Conservation (phyloP, 2,329 filamentous ascomycete species). For the Tolypocladium ophioglossoides region DNA sequence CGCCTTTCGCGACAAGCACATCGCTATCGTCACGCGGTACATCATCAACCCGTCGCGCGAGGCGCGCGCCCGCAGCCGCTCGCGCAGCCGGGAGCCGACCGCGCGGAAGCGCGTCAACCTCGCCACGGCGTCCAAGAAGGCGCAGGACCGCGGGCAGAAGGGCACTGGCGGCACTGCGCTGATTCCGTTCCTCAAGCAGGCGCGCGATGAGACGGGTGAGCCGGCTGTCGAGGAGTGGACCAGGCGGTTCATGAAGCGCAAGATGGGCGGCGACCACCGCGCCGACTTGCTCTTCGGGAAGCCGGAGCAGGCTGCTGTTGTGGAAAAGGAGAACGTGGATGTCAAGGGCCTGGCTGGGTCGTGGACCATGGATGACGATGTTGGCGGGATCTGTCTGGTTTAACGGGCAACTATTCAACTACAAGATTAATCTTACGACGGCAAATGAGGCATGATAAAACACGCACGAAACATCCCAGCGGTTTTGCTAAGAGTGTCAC, state of each 20-base stretch:
- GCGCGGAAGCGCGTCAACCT: constrained; percentile 44
- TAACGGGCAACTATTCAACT: constrained; percentile 12
- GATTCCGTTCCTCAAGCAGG: constrained; percentile 94
- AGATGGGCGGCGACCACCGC: constrained; percentile 36
- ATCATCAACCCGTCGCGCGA: constrained; percentile 83
- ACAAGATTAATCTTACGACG: not conserved
- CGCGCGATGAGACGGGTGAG: constrained; percentile 89
- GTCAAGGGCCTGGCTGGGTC: constrained; percentile 65
- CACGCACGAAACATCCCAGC: not conserved
- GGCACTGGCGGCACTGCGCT: constrained; percentile 90
- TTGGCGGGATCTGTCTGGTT: constrained; percentile 52
- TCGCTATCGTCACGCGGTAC: constrained; percentile 91
- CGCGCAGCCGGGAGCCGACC: constrained; percentile 43
- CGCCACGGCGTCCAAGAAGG: constrained; percentile 43
- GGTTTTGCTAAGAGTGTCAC: not conserved
- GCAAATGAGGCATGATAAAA: not conserved
- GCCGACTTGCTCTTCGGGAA: constrained; percentile 50
- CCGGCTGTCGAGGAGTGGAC: constrained; percentile 66
- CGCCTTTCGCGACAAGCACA: constrained; percentile 80
- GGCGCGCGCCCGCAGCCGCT: constrained; percentile 52
- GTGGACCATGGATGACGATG: constrained; percentile 80
- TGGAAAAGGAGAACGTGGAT: constrained; percentile 33
- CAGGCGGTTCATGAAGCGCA: constrained; percentile 43
- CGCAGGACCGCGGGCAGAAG: constrained; percentile 52
- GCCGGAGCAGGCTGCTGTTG: constrained; percentile 29